Conservation (phyloP, 2,329 filamentous ascomycete genomes). For the Seiridium unicorne region DNA sequence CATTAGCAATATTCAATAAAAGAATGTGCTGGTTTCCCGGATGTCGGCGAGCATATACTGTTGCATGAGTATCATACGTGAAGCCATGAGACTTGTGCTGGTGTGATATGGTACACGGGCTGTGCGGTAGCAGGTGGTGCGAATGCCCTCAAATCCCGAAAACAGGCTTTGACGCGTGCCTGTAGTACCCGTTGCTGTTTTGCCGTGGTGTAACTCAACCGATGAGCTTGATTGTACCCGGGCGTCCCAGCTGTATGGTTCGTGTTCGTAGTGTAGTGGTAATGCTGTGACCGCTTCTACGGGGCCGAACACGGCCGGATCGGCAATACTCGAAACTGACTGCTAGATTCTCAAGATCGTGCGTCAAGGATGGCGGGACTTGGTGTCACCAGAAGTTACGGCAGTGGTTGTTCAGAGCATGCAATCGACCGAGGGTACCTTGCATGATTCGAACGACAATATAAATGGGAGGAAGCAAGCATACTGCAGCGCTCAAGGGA, state of each 20-base stretch:
- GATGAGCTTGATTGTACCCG: background rate
- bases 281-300: conserved; percentile 1
- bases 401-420: background rate
- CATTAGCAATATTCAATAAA: too few relatives aligned
- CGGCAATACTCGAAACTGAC: background rate
- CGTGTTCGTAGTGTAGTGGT: background rate
- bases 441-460: background rate
- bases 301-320: conserved; percentile 8
- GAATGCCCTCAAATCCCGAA: too few relatives aligned
- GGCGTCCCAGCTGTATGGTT: background rate
- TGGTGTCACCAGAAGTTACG: background rate
- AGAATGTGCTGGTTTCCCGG: background rate
- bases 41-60: background rate
- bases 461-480: background rate
- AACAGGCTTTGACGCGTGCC: background rate
- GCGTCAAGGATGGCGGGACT: background rate
- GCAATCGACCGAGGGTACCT: conserved; percentile 2
- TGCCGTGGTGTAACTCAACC: background rate
- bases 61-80: background rate
- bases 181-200: background rate
- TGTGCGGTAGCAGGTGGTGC: too few relatives aligned
- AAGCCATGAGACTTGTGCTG: background rate
- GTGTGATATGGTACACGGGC: background rate
- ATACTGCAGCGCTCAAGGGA: too few relatives aligned
- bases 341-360: background rate